Evolutionary conservation across 768 basidiomycete species (phyloP).

Genomic region (Boletellus sp.): DNA sequence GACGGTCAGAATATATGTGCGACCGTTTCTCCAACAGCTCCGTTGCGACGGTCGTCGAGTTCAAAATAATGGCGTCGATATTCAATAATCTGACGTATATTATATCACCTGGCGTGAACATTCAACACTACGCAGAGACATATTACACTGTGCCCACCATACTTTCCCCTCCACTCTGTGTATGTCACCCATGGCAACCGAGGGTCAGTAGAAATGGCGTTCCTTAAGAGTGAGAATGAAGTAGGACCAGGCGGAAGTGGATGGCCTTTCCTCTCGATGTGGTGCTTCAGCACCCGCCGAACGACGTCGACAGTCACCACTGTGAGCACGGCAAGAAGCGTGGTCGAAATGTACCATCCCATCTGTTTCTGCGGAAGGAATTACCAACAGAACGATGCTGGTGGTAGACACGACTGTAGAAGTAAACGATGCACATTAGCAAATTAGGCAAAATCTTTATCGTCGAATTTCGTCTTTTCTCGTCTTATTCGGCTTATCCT

Average conservation of each 20-base stretch:
- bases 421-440: background rate
- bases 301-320: background rate
- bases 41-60: background rate
- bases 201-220: background rate
- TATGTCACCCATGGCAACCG: slow-evolving; percentile 4
- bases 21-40: slow-evolving; percentile 1
- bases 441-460: too few relatives aligned
- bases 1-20: background rate
- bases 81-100: background rate
- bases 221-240: slow-evolving; percentile 4
- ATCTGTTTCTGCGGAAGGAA: background rate
- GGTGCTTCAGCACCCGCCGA: background rate
- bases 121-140: background rate
- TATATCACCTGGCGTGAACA: background rate
- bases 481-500: too few relatives aligned
- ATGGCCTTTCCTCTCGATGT: background rate
- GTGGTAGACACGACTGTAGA: background rate
- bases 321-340: background rate
- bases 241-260: slow-evolving; percentile 8
- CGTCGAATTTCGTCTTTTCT: too few relatives aligned
- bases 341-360: background rate
- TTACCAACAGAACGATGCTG: too few relatives aligned
- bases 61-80: background rate
- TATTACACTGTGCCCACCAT: background rate
- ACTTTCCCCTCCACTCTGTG: slow-evolving; percentile 1